These are phyloP conservation scores for Alloascoidea hylecoeti DNA, from an alignment of 805 yeast genomes.

Conservation along the genomic window DNA sequence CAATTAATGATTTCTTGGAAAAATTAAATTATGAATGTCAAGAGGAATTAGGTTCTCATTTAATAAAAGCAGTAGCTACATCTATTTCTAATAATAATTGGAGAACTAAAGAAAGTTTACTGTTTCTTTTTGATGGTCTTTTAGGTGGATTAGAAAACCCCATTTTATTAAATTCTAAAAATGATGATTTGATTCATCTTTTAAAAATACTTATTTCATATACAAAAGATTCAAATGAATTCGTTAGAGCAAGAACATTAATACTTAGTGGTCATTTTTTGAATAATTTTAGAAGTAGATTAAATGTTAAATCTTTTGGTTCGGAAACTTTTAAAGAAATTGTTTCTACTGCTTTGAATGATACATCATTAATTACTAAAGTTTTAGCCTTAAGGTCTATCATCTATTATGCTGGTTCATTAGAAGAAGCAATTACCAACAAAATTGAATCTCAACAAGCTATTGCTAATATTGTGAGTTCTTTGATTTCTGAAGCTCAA, in stretches of 20 bases:
- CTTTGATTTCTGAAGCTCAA: constrained; percentile 44
- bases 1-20: constrained; percentile 39
- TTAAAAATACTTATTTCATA: background rate
- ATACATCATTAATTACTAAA: background rate
- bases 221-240: background rate
- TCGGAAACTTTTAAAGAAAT: constrained; percentile 13
- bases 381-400: background rate
- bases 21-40: constrained; percentile 20
- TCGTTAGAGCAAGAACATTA: background rate
- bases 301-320: constrained; percentile 12
- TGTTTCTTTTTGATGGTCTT: constrained; percentile 25
- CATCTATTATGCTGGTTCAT: constrained; percentile 2
- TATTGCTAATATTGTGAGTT: constrained; percentile 22
- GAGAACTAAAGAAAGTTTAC: constrained; percentile 24
- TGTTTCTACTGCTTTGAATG: background rate
- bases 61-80: background rate
- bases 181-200: background rate
- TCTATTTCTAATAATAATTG: constrained; percentile 10
- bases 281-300: background rate
- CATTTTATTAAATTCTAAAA: background rate
- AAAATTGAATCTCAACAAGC: constrained; percentile 11
- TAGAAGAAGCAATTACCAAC: constrained; percentile 10
- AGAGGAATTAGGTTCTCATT: constrained; percentile 2
- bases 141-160: constrained; percentile 13
- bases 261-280: background rate